phyloP scores from a whole-genome alignment of 352 stramenopile species.

The Globisporangium camurandrum region DNA sequence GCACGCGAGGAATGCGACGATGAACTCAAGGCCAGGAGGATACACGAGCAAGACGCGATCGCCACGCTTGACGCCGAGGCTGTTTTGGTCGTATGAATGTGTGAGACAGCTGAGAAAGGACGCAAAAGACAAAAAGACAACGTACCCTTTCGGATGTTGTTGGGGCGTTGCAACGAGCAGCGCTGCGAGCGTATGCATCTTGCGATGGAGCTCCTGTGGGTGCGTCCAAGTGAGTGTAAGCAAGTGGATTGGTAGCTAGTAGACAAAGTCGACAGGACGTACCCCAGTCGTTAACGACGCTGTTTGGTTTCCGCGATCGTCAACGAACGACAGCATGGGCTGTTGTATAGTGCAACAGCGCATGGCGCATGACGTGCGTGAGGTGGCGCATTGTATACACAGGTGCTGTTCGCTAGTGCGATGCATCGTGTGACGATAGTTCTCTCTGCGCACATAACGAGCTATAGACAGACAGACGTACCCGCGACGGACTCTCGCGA shows the following conservation, averaged over 20 bases:
- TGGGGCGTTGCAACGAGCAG: slow-evolving; percentile 37
- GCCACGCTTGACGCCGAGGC: slow-evolving; percentile 50
- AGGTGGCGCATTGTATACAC: too few species aligned
- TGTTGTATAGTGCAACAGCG: too few species aligned
- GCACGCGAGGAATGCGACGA: slow-evolving; percentile 96
- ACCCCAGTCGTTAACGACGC: slow-evolving; percentile 51
- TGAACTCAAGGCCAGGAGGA: slow-evolving; percentile 96
- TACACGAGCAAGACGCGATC: slow-evolving; percentile 95
- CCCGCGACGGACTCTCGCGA: slow-evolving; percentile 57
- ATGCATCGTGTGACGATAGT: too few species aligned
- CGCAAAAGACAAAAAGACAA: not conserved
- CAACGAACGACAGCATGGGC: slow-evolving; percentile 72
- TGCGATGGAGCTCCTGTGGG: slow-evolving; percentile 54
- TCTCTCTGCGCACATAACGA: not conserved
- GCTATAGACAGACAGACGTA: slow-evolving; percentile 5
- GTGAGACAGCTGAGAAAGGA: not conserved
- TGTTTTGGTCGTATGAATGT: slow-evolving; percentile 9
- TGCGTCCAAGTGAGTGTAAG: slow-evolving; percentile 2
- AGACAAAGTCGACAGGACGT: slow-evolving; percentile 12
- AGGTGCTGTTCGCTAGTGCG: not conserved
- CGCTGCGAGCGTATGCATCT: slow-evolving; percentile 61
- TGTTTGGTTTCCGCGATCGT: slow-evolving; percentile 52
- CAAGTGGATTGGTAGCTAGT: not conserved
- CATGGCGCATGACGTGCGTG: too few species aligned
- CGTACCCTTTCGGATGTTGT: slow-evolving; percentile 63